Base-by-base conservation (phyloP, 1,139 yeast species). In the Chernovozyma sophiae-reginae region DNA sequence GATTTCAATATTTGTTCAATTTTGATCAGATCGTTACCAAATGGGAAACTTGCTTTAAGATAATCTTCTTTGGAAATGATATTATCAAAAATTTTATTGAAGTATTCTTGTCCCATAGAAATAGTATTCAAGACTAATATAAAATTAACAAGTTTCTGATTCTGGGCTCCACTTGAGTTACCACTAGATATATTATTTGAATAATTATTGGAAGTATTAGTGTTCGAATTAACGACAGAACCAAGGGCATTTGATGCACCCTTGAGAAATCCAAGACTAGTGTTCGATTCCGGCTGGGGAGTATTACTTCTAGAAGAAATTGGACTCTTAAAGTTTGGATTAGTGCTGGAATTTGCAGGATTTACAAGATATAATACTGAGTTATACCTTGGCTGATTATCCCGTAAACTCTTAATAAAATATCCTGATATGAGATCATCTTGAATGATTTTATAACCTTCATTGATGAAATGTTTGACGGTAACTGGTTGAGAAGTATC, bases 101-200 rank as follows among this genome's bases (percentile, higher is more conserved):
- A 65, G 52, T 82, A 82, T 23, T 65, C 72, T 27, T 74, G 73
- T 12, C 83, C 78, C 33, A 75, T 60, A 4, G 81, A 75, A 10
- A 84, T 65, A 2, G 86, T 75, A 52, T 84, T 83, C 43, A 84
- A 60, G 41, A 80, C 71, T 2, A 80, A 60, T 30, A 81, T 62
- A 50, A 68, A 79, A 18, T 63, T 70, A 31, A 65, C 63, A 14
- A 85, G 57, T 45, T 65, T 62, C 10, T 63, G 51, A 43, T 54
- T 64, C 33, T 52, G 53, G 2, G 37, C 39, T 26, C 56, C 56
- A 3, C 54, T 32, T 10, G 19, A 10, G 10, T 39, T 38, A 6
- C n/a, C 33, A 2, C 54, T 34, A 3, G 51, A 44, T 1, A 58
- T 20, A 20, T 20, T 20, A 17, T 52, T 42, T 4, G 55, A 50